Conservation (phyloP, 1,284 basidiomycete genomes). For the Anthracocystis walkeri region DNA sequence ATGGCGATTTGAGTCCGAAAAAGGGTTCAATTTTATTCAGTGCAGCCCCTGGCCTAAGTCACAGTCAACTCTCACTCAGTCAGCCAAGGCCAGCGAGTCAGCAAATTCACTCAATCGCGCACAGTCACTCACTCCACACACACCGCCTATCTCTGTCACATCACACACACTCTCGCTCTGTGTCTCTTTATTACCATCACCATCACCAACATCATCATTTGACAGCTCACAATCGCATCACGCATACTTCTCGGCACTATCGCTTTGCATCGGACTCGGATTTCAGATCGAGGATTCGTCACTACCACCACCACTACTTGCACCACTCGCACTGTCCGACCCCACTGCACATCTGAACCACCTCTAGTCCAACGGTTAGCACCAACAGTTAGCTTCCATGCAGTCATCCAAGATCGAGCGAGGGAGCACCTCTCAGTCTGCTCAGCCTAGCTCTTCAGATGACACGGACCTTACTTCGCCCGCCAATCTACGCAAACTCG, state of each 20-base stretch:
- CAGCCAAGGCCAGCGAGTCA: background rate
- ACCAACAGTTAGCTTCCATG: constrained; percentile 11
- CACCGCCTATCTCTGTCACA: background rate
- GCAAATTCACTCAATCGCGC: background rate
- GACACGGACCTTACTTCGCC: constrained; percentile 50
- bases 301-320: background rate
- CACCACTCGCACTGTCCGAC: background rate
- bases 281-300: background rate
- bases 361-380: background rate
- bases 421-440: constrained; percentile 11
- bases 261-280: background rate
- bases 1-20: background rate
- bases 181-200: background rate
- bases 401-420: constrained; percentile 30
- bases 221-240: background rate
- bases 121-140: too few relatives aligned
- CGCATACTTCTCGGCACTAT: background rate
- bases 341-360: too few relatives aligned
- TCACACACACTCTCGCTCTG: background rate
- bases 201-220: background rate
- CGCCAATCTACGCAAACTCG: constrained; percentile 73
- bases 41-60: background rate
- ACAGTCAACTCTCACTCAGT: background rate
- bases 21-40: background rate
- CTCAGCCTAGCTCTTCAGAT: constrained; percentile 26